Evolutionary conservation across 2,329 filamentous ascomycete species (phyloP), one percentile per base, ranked within the genome.

Genomic region (Aspergillus phoenicis): DNA sequence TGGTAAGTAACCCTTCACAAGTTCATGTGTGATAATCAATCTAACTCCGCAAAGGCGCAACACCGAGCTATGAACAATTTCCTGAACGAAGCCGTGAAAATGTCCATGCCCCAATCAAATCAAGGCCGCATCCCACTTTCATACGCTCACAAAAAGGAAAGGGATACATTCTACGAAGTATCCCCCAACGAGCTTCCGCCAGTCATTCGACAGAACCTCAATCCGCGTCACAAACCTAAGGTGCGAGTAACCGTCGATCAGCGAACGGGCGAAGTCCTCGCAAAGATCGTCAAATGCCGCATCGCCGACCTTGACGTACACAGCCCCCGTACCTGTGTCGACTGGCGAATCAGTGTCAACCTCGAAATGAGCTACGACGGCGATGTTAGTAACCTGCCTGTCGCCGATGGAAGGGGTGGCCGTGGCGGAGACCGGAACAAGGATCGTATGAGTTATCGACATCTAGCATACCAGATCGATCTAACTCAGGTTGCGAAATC

Each of bases 261-360:
- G 71, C 89, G 89, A 70, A 91, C 87, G 0, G 83, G 84, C 26
- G 82, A 88, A 61, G 79, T 93, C 2, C 78, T 94, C 10, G 89
- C 88, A 61, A 93, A 91, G 75, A 97, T 99, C 69, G 87, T 99
- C 77, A 99, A 99, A 80, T 87, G 89, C 26, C 87, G 93, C n/a
- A 83, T 98, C 13, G 88, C 87, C 26, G 93, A 99, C 73, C 80
- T 97, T n/a, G 90, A 97, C 69, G 84, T 99, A 17, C 89, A 90
- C 76, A 90, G 92, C 68, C 94, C 95, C 0, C 81, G 82, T 53
- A 85, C 85, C 8, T 86, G 87, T 3, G 91, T 97, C 71, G 95
- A 99, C 77, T 97, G 93, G 78, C 91, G 95, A 10, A 89, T 99
- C 67, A 96, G 92, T 70, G 88, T 99, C 71, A 98, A 97, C 72